Evolutionary conservation across 116 monocot genomes (phyloP).

Genomic region (Trichopus zeylanicus): DNA sequence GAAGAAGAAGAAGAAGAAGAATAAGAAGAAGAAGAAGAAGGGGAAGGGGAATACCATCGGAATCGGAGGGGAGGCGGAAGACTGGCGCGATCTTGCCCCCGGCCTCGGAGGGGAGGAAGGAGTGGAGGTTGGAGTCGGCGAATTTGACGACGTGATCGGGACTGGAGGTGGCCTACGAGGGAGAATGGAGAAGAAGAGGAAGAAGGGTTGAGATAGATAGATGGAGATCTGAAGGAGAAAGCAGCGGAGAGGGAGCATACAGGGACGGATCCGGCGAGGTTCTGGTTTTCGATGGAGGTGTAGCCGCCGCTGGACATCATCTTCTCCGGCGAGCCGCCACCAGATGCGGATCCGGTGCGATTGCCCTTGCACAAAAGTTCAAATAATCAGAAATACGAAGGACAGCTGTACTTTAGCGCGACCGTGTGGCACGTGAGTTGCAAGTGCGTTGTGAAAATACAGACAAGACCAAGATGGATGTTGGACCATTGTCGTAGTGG

Average conservation of each 20-base stretch:
- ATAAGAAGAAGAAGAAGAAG: background rate
- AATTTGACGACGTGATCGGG: conserved; percentile 64
- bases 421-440: no score
- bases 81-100: conserved; percentile 60
- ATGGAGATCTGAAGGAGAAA: background rate
- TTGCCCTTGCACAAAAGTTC: no score
- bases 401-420: no score
- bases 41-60: conserved; percentile 46
- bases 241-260: conserved; percentile 13
- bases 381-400: no score
- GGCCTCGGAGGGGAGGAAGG: conserved; percentile 62
- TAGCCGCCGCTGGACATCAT: conserved; percentile 71
- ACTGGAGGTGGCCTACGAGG: conserved; percentile 43
- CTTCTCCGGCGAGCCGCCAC: conserved; percentile 7
- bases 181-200: conserved; percentile 1
- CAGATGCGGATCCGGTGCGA: background rate
- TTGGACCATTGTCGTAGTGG: no score
- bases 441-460: no score
- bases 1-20: no score
- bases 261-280: conserved; percentile 63
- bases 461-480: no score
- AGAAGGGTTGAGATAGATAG: background rate
- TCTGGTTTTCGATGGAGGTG: conserved; percentile 55
- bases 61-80: conserved; percentile 78
- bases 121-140: conserved; percentile 79